Evolutionary conservation across 805 yeast genomes (phyloP), one percentile per base, ranked within the genome.

Genomic region (Suhomyces tanzawaensis): DNA sequence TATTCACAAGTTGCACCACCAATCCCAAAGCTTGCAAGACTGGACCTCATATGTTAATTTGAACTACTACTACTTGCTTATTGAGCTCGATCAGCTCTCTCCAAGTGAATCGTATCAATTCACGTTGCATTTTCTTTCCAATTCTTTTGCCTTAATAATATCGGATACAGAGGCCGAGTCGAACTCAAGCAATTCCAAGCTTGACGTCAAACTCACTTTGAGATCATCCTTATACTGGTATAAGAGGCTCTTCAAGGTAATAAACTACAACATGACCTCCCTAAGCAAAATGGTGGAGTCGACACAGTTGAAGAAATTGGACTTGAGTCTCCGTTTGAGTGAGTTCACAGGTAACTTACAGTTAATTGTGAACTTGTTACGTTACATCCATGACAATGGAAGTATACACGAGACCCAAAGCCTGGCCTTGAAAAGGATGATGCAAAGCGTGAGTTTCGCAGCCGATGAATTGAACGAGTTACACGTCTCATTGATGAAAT

Each of bases 11-110:
- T 47, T 53, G 11, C 58, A 51, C 40, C 47, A 54, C 12, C 52
- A 54, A 27, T 55, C 55, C 34, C 50, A 62, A 11, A 45, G 51
- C 16, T 50, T 65, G 25, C 65, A 59, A 41, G 65, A 65, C 34
- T 57, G 50, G 37, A 58, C 64, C 8, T 57, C 67, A 2, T 41
- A 59, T 25, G 52, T 64, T 13, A 65, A 69, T 44, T 46, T 68
- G 40, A 60, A 66, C 44, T 67, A 64, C 47, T 68, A 62, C 44
- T 69, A 64, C 44, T 46, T 69, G 16, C 47, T 60, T 24, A 60
- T 67, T 17, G 74, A 69, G 47, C 45, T 69, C 19, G 73, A 69
- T 49, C 72, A 66, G 47, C 40, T 66, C 2, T 61, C 69, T 7
- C 40, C 59, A 4, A 59, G 63, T 13, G 66, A 68, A 39, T 59